phyloP scores from a whole-genome alignment of 139 green algal species.

The Volvox africanus region DNA sequence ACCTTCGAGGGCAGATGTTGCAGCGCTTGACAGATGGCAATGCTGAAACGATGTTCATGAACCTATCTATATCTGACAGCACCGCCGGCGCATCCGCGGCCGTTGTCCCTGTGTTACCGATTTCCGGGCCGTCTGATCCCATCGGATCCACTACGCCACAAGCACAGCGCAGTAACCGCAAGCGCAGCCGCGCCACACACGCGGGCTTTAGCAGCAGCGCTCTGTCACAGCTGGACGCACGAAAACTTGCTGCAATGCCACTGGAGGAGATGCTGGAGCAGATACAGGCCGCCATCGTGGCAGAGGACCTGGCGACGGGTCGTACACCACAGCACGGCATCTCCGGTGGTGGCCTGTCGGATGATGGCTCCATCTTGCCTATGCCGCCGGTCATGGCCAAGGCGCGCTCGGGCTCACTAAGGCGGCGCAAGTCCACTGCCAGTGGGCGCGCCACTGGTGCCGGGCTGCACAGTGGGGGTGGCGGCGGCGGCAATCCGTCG shows the following conservation, averaged over 20 bases:
- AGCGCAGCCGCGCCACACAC: not conserved
- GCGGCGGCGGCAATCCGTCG: not conserved
- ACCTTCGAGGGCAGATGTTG: not conserved
- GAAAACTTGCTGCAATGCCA: slow-evolving; percentile 23
- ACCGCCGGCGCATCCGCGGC: too few relatives aligned
- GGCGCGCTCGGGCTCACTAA: not conserved
- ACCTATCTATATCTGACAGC: too few relatives aligned
- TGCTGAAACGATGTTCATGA: too few relatives aligned
- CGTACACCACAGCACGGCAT: not conserved
- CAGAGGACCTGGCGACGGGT: slow-evolving; percentile 8
- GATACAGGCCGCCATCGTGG: slow-evolving; percentile 12
- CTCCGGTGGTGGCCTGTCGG: not conserved
- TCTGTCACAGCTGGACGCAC: slow-evolving; percentile 20
- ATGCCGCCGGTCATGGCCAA: slow-evolving; percentile 16
- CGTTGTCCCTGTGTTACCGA: not conserved
- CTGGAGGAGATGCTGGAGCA: slow-evolving; percentile 46
- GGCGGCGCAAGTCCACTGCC: not conserved
- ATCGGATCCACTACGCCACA: not conserved
- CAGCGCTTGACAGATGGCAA: not conserved
- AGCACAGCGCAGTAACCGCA: slow-evolving; percentile 15
- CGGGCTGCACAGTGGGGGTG: not conserved
- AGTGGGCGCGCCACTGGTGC: not conserved
- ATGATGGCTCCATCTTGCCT: slow-evolving; percentile 1
- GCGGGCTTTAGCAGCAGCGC: not conserved
- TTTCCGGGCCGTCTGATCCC: not conserved